Conservation (phyloP, 257 asterid genomes). For the Scutellaria barbata region DNA sequence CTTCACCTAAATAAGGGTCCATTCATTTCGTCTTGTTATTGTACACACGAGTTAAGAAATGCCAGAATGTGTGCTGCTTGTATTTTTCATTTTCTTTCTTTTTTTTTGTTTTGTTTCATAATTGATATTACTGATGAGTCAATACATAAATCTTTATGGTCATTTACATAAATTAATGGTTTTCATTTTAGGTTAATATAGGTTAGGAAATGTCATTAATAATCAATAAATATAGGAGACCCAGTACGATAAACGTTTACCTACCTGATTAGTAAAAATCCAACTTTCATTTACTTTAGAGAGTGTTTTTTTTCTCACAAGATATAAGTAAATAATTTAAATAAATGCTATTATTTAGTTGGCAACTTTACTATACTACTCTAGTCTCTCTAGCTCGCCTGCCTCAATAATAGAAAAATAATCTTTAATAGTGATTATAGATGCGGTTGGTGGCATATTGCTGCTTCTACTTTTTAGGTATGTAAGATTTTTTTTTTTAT, state of each 20-base stretch:
- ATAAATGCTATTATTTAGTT: too few relatives aligned
- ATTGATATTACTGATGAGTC: background rate
- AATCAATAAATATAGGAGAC: background rate
- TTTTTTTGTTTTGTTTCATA: background rate
- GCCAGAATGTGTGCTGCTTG: background rate
- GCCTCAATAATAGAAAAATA: too few relatives aligned
- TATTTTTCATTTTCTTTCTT: background rate
- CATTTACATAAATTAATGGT: background rate
- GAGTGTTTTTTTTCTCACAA: too few relatives aligned
- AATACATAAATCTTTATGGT: background rate
- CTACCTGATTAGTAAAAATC: background rate
- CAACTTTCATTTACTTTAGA: too few relatives aligned
- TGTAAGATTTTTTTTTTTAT: too few relatives aligned
- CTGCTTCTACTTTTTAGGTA: too few relatives aligned
- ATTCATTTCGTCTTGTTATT: background rate
- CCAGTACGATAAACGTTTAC: background rate
- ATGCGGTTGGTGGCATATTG: too few relatives aligned
- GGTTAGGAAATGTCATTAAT: constrained; percentile 11
- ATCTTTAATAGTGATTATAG: too few relatives aligned
- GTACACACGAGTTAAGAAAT: background rate
- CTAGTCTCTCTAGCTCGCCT: too few relatives aligned
- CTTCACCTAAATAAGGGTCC: background rate
- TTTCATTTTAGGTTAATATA: background rate
- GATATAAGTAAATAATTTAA: too few relatives aligned
- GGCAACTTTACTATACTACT: too few relatives aligned